Base-by-base conservation (phyloP, 805 yeast species). In the Candida nanaspora region DNA sequence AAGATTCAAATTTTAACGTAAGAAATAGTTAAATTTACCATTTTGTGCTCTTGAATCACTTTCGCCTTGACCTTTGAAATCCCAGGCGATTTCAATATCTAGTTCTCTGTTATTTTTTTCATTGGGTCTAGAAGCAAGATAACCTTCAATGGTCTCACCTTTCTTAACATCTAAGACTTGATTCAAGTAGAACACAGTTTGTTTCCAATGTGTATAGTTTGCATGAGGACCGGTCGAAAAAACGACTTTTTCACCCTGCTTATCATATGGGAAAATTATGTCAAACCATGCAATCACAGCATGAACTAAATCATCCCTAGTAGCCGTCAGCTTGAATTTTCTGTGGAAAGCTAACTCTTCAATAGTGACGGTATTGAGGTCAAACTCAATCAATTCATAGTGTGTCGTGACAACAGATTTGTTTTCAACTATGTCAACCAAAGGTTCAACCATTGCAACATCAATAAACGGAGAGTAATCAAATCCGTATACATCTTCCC, bases 131-230 rank as follows among this genome's bases (percentile, higher is more conserved):
- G 86, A 80, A 10, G 82, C 76, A 44, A 93, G 66, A 25, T 68
- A 66, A 35, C 98, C 93, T 43, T 73, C 72, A 49, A 94, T 69
- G 32, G 61, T 56, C 54, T 93, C 98, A 43, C 91, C 96, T 50
- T 70, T 69, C 56, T 81, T 80, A 46, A 84, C 66, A 55, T 80
- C 85, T 48, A 91, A 64, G 23, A 86, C 95, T 53, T 86, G 85
- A 51, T 75, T 79, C 56, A 91, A 72, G 63, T 93, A 94, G 66
- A 94, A 88, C 1, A 93, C 94, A 16, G 96, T 85, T 68, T 93
- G 98, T 63, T 93, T 94, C 99, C 99, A 93, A 68, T 93, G 99
- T 14, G 98, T 93, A 71, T 89, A 88, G 51, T 80, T 78, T 37
- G 88, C 81, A 65, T 84, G 88, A 28, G 99, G 96, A 20, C 98